phyloP scores from a whole-genome alignment of 495 filamentous ascomycete species.

The Trichoderma virens region DNA sequence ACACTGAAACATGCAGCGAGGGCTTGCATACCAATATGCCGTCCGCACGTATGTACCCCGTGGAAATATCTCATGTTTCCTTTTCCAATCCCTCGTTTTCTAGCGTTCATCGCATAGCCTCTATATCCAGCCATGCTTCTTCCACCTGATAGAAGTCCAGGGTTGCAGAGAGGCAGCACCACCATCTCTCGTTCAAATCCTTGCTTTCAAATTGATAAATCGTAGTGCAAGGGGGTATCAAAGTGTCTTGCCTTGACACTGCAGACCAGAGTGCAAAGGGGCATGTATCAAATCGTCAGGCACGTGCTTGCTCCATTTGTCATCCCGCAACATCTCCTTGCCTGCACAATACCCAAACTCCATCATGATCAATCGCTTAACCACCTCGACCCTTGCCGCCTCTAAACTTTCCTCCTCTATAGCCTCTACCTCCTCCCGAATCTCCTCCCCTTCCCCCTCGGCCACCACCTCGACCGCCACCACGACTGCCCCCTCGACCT shows the following conservation, averaged over 20 bases:
- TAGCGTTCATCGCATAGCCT: background rate
- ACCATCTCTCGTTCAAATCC: background rate
- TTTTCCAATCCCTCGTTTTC: background rate
- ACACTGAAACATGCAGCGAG: background rate
- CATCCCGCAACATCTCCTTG: background rate
- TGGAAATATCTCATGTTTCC: background rate
- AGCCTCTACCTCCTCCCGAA: conserved; percentile 4
- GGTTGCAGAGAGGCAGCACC: too few relatives aligned
- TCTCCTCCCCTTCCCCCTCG: background rate
- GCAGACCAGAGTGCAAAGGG: too few relatives aligned
- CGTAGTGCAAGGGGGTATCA: background rate
- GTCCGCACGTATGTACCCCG: too few relatives aligned
- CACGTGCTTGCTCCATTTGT: background rate
- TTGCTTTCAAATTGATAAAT: background rate
- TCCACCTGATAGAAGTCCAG: too few relatives aligned
- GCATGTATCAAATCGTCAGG: too few relatives aligned
- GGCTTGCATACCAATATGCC: background rate
- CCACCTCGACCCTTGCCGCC: background rate
- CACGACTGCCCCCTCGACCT: background rate
- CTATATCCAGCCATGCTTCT: background rate
- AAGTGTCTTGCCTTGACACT: too few relatives aligned
- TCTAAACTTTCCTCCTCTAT: background rate
- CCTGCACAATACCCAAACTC: background rate
- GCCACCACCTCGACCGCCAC: background rate
- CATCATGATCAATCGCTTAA: background rate